phyloP scores from a whole-genome alignment of 2,329 filamentous ascomycete genomes.

The Cercospora citrullina region DNA sequence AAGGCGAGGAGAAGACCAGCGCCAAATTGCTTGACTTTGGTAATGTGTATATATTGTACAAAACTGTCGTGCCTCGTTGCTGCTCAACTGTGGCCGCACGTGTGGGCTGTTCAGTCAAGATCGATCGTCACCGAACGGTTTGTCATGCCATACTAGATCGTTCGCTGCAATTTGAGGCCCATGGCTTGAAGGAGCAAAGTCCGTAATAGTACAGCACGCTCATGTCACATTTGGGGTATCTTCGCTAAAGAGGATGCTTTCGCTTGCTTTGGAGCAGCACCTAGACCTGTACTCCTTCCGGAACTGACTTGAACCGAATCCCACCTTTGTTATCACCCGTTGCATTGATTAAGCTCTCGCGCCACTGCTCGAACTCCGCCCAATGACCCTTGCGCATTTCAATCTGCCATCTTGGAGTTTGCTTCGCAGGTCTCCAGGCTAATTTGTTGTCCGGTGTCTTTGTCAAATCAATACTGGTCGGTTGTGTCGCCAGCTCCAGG shows the following conservation, averaged over 20 bases:
- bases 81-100: background rate
- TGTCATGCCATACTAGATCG: background rate
- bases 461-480: slow-evolving; percentile 60
- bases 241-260: background rate
- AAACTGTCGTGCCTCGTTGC: background rate
- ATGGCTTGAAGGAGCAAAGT: background rate
- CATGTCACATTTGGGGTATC: slow-evolving; percentile 10
- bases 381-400: slow-evolving; percentile 66
- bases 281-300: slow-evolving; percentile 1
- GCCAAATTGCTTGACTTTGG: background rate
- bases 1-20: background rate
- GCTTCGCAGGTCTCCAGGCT: slow-evolving; percentile 65
- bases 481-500: slow-evolving; percentile 61
- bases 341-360: background rate
- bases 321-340: background rate
- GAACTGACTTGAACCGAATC: background rate
- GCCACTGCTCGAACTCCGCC: slow-evolving; percentile 38
- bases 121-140: background rate
- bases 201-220: background rate
- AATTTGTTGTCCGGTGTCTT: slow-evolving; percentile 60
- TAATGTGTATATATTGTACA: background rate
- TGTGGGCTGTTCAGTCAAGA: background rate
- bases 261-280: background rate
- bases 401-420: slow-evolving; percentile 66
- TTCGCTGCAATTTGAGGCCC: background rate